Base-by-base conservation (phyloP, 345 rosid species). In the Brassica rapa region DNA sequence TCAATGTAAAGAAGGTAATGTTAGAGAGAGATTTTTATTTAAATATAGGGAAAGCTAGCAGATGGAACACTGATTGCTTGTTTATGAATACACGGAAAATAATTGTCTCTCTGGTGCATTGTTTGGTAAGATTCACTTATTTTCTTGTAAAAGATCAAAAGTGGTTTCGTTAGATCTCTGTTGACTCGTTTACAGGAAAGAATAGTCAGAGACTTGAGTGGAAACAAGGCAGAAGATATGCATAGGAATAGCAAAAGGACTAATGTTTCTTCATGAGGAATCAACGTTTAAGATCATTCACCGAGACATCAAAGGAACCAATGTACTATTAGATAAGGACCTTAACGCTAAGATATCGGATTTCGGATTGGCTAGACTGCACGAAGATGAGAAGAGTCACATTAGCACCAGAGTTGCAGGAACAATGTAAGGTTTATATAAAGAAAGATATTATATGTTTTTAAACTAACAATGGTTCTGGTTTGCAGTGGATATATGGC, bases 271-370 rank as follows among this genome's bases (percentile, higher is more conserved):
- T 59, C 62, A 59, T 59, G 63, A 59, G 7, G 63, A 59, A 24
- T 59, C 63, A 59, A 59, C 24, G 63, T 32, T 59, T 59, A 59
- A 59, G 63, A 23, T 59, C 63, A 59, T 59, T 59, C 63, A 59
- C 32, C 6, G 63, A 59, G 63, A 24, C n/a, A 59, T 59, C 63
- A 59, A 59, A 59, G 32, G 63, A 24, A 59, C 32, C 3, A 59
- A 24, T 59, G 32, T 59, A 59, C 32, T 59, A 6, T 24, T 59
- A 24, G 32, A 59, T 59, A 59, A 59, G 32, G 32, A 59, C 63
- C 63, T 59, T 59, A 24, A 59, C 15, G 63, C 32, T 59, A 59
- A 24, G 7, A 59, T 59, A 12, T 59, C 63, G 1, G 32, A 59
- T 59, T 59, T 59, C 5, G 32, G 63, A 59, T 59, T 59, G 63